Conservation (phyloP, 2,329 filamentous ascomycete species). For the Cyphellophora attinorum region DNA sequence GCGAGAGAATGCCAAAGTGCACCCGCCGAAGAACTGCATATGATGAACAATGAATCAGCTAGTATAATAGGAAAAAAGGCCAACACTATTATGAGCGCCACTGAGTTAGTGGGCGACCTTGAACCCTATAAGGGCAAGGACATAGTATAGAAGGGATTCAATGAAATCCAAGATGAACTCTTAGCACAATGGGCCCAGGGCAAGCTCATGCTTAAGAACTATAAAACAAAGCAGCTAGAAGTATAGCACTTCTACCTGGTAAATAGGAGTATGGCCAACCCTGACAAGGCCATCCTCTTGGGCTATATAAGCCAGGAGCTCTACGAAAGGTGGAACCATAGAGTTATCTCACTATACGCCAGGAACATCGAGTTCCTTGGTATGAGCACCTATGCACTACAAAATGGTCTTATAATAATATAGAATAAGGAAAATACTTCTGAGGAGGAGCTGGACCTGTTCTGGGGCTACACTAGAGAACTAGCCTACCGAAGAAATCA, state of each 20-base stretch:
- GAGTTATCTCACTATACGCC: not conserved
- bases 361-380: not conserved
- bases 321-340: too few relatives aligned
- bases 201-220: too few relatives aligned
- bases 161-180: not conserved
- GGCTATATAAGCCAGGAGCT: too few relatives aligned
- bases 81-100: not conserved
- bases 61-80: constrained; percentile 1
- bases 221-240: too few relatives aligned
- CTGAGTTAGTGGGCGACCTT: not conserved
- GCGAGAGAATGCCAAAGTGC: not conserved
- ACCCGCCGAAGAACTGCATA: not conserved
- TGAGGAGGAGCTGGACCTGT: not conserved
- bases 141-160: not conserved
- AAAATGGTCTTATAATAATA: not conserved
- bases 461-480: not conserved
- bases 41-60: not conserved
- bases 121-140: not conserved
- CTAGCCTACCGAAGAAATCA: too few relatives aligned
- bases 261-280: too few relatives aligned
- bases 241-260: too few relatives aligned
- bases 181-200: too few relatives aligned
- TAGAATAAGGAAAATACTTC: not conserved
- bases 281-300: too few relatives aligned
- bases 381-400: not conserved